Base-by-base conservation (phyloP, 1,139 yeast species). In the Neolecta irregularis region DNA sequence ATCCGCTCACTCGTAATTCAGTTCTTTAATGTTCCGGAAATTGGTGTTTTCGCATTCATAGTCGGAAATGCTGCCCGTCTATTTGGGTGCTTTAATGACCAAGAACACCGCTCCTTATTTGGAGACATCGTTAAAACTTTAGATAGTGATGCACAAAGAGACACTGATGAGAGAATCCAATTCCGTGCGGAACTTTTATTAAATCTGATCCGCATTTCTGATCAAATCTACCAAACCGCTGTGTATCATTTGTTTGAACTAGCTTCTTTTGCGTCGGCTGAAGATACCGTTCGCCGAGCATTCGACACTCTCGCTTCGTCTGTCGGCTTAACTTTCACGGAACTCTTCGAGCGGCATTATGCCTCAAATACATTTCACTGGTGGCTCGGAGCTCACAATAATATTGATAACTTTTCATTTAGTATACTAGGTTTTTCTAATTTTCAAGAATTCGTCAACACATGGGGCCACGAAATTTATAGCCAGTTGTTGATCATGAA, bases 391-490 rank as follows among this genome's bases (percentile, higher is more conserved):
- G 48, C 44, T 30, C 54, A 54, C 17, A 38, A 38, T 13, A 40
- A 45, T 5, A 44, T 64, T 16, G 42, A 43, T 1, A 41, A 44
- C 0, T 62, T 67, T 41, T 72, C 72, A 0, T 57, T 37, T 36
- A 30, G 37, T 2, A 41, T 62, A 1, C 62, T 66, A 41, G 62
- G 54, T 0, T 65, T 54, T 38, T 24, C 39, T 2, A 41, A 49
- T 8, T 29, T 41, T 2, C 33, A 38, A 2, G 45, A 49, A 52
- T 11, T 40, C 2, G 51, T 51, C 2, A 57, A 61, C 41, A 51
- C 7, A 20, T 43, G 19, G 34, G 23, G 7, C 41, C 41, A 8
- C 15, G 46, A 11, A 31, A 30, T 8, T 37, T 37, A 9, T 36
- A 18, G 37, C 38, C 34, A 29, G 31, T 23, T 36, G 44, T 9